These are phyloP conservation scores for Caryocar brasiliense DNA, from an alignment of 441 rosid species.

Conservation along the genomic window DNA sequence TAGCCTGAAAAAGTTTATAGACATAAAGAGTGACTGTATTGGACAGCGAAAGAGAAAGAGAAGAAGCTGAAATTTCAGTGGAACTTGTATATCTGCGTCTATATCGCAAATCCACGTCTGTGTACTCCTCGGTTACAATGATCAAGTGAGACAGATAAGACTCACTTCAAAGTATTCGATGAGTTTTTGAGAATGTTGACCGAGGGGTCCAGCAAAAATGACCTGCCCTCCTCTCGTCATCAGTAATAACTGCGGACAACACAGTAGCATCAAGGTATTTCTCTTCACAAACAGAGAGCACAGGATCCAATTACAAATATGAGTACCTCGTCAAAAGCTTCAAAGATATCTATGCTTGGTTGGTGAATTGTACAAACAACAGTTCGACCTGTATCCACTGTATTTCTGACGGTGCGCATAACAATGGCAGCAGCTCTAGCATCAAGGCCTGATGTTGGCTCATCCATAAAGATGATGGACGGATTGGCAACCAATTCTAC, in stretches of 20 bases:
- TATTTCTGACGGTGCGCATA: conserved; percentile 79
- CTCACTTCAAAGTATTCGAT: conserved; percentile 48
- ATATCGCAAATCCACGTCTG: background rate
- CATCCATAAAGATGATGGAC: conserved; percentile 74
- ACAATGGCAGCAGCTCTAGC: conserved; percentile 88
- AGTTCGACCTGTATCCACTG: conserved; percentile 78
- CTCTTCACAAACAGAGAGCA: background rate
- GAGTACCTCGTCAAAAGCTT: conserved; percentile 74
- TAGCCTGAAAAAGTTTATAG: conserved; percentile 23
- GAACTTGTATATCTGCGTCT: too few species aligned
- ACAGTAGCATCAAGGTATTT: background rate
- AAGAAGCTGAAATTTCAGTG: too few species aligned
- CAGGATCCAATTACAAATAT: background rate
- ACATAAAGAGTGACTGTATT: too few species aligned
- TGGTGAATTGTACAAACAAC: conserved; percentile 88
- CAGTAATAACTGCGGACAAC: conserved; percentile 27
- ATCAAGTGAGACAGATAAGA: background rate
- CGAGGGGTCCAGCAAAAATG: conserved; percentile 50
- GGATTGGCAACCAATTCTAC: conserved; percentile 84
- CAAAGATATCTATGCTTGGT: conserved; percentile 79
- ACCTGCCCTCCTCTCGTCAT: conserved; percentile 59
- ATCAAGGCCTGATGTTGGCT: conserved; percentile 80
- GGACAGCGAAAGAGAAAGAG: too few species aligned
- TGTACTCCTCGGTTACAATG: background rate
- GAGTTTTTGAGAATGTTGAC: conserved; percentile 37